Percentiles rank a stretch among this genome's conserved stretches.
phyloP scores from a whole-genome alignment of 768 basidiomycete genomes.

The Gloeostereum incarnatum region DNA sequence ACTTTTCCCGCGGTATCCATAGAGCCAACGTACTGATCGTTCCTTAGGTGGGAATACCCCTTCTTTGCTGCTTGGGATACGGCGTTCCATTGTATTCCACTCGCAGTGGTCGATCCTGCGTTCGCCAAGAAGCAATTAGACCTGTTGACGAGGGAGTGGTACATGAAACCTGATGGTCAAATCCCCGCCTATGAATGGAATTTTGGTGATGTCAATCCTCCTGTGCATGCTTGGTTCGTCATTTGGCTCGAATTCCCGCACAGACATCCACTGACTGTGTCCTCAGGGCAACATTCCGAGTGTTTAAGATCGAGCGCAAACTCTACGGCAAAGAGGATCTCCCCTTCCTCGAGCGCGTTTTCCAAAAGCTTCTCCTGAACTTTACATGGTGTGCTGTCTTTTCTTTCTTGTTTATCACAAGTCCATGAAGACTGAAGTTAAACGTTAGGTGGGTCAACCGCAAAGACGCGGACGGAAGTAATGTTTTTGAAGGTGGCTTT shows the following conservation, averaged over 20 bases:
- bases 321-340: slow-evolving; percentile 86
- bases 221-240: slow-evolving; percentile 90
- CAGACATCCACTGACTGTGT: not conserved
- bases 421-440: slow-evolving; percentile 1
- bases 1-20: slow-evolving; percentile 13
- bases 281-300: slow-evolving; percentile 85
- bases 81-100: slow-evolving; percentile 98
- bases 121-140: slow-evolving; percentile 99
- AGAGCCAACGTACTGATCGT: slow-evolving; percentile 1
- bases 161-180: slow-evolving; percentile 98
- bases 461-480: slow-evolving; percentile 90
- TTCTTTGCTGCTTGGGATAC: slow-evolving; percentile 99
- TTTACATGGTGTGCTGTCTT: slow-evolving; percentile 73
- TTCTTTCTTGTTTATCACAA: not conserved
- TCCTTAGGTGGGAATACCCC: slow-evolving; percentile 87
- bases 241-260: not conserved
- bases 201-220: slow-evolving; percentile 96
- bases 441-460: slow-evolving; percentile 96
- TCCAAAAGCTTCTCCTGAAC: slow-evolving; percentile 94
- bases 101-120: slow-evolving; percentile 89
- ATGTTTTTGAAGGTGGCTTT: slow-evolving; percentile 98
- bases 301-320: slow-evolving; percentile 99
- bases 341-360: slow-evolving; percentile 91
- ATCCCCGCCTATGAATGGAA: slow-evolving; percentile 99
- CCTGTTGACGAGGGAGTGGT: slow-evolving; percentile 95